Evolutionary conservation across 768 basidiomycete genomes (phyloP), one percentile per base, ranked within the genome.

Genomic region (Xerocomellus amylosporus): DNA sequence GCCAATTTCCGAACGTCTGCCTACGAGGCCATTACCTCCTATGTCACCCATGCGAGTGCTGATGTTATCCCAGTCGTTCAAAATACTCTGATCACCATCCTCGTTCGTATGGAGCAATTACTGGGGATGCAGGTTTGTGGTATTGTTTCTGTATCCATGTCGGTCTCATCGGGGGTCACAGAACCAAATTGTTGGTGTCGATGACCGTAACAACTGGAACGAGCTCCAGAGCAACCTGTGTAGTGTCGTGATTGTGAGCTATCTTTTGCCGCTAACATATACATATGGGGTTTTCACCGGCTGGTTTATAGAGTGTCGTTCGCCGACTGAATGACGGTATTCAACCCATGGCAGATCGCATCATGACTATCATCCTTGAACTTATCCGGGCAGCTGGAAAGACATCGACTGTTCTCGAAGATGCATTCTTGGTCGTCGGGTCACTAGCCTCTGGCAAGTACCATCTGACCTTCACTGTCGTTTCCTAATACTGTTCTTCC

Each of bases 151-250:
- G 12, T 42, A 24, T 24, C 30, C 28, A 33, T 20, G 2, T 19
- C 40, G 20, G 5, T 49, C 43, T 60, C 19, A 61, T 30, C 39
- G 31, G 8, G 17, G 46, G 22, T 57, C 36, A 14, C 63, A 95
- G 85, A 92, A 90, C 70, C 95, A 98, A 74, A 88, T 98, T 53
- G 77, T 99, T 37, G 97, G 97, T 41, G 78, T 86, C 17, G 97
- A 99, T 71, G 97, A 99, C 67, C 86, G 92, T 58, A 95, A 94
- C 73, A 99, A 97, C 76, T 97, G 96, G 94, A 97, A 97, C 66
- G 96, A 99, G 69, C 79, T 99, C 24, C 95, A 97, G 70, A 88
- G 92, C 73, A 97, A 96, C 74, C 80, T 98, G 62, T 97, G 94
- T 70, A 86, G 88, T 60, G 90, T 97, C 44, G 79, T 91, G 49